phyloP scores from a whole-genome alignment of 208 protist species.

The Herpetomonas tarakana region DNA sequence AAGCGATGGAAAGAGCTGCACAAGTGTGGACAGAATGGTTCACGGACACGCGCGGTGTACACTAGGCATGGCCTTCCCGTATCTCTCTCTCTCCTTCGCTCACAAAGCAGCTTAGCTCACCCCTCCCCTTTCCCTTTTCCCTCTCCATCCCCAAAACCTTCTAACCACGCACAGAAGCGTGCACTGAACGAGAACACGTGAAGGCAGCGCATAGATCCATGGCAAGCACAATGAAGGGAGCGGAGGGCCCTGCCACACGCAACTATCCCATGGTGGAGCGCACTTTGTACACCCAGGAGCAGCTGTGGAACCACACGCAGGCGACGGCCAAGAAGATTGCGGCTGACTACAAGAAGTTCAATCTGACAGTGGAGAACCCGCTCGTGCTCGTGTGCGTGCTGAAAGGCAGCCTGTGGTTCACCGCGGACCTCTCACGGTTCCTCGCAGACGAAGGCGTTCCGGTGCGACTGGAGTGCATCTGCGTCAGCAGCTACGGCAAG shows the following conservation, averaged over 20 bases:
- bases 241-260: constrained; percentile 10
- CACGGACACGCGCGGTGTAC: too few relatives aligned
- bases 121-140: too few relatives aligned
- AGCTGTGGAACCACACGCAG: constrained; percentile 39
- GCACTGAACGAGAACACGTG: too few relatives aligned
- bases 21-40: too few relatives aligned
- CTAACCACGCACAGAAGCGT: too few relatives aligned
- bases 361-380: constrained; percentile 45
- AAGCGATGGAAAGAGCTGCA: too few relatives aligned
- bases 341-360: constrained; percentile 34
- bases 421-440: constrained; percentile 66
- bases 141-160: too few relatives aligned
- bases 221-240: constrained; percentile 1
- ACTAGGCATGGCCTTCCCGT: too few relatives aligned
- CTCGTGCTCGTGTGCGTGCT: constrained; percentile 82
- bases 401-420: constrained; percentile 85
- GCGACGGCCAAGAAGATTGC: constrained; percentile 36
- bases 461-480: constrained; percentile 84
- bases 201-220: too few relatives aligned
- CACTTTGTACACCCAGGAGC: constrained; percentile 53
- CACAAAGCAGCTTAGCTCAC: too few relatives aligned
- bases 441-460: constrained; percentile 69
- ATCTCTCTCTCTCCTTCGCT: too few relatives aligned
- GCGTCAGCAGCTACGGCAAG: constrained; percentile 54
- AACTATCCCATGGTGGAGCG: constrained; percentile 56